These are phyloP conservation scores for Pestalotiopsis fici DNA, from an alignment of 2,329 filamentous ascomycete genomes.

Conservation along the genomic window DNA sequence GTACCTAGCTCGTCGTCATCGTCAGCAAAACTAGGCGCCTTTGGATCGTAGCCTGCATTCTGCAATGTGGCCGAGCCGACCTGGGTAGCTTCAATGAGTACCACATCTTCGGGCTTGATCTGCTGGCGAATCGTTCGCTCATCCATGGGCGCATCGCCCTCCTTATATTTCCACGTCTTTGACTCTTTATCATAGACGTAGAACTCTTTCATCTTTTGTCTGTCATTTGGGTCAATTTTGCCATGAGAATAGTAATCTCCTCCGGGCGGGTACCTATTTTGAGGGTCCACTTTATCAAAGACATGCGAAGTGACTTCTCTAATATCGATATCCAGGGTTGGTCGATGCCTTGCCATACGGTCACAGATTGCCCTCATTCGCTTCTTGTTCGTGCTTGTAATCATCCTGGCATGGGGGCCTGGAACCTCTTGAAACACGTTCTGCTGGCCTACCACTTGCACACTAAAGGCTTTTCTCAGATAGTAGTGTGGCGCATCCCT, in stretches of 20 bases:
- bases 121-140: conserved; percentile 79
- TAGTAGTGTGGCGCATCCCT: conserved; percentile 78
- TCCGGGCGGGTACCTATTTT: conserved; percentile 54
- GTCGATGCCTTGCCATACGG: conserved; percentile 79
- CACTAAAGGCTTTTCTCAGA: conserved; percentile 84
- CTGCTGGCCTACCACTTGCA: conserved; percentile 89
- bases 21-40: conserved; percentile 53
- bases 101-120: conserved; percentile 96
- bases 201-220: conserved; percentile 94
- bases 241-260: background rate
- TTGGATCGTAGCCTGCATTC: conserved; percentile 81
- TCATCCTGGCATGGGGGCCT: conserved; percentile 89
- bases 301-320: conserved; percentile 91
- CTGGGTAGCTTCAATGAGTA: conserved; percentile 94
- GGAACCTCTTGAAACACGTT: conserved; percentile 92
- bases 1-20: conserved; percentile 62
- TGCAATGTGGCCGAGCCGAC: conserved; percentile 88
- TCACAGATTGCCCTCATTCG: conserved; percentile 95
- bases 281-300: conserved; percentile 88
- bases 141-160: conserved; percentile 75
- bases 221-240: conserved; percentile 8
- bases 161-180: conserved; percentile 81
- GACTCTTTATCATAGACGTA: conserved; percentile 85
- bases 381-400: conserved; percentile 96
- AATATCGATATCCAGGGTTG: conserved; percentile 68